A percentile compares a stretch with the other conserved stretches of the same genome.
These are phyloP conservation scores for Cyclostephanos tholiformis DNA, from an alignment of 108 stramenopile genomes.

Conservation along the genomic window DNA sequence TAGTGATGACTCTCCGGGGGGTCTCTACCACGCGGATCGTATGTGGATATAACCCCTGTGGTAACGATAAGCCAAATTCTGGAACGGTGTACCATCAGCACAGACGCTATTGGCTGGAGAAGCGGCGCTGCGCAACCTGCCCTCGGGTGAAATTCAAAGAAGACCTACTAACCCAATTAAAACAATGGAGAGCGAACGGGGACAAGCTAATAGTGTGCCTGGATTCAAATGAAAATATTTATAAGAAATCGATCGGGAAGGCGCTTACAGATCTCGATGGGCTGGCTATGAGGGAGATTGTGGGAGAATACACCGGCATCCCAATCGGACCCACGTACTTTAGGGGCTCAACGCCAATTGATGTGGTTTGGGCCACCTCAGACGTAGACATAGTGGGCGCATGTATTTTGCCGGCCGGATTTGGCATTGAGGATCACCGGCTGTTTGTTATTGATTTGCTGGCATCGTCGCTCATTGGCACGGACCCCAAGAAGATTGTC, in stretches of 20 bases:
- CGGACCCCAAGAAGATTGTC: background rate
- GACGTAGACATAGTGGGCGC: background rate
- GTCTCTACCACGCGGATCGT: background rate
- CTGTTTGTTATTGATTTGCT: conserved; percentile 15
- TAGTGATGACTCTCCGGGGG: background rate
- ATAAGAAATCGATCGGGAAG: background rate
- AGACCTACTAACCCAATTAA: too few relatives aligned
- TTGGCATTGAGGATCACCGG: conserved; percentile 18
- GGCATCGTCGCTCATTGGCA: background rate
- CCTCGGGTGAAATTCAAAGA: too few relatives aligned
- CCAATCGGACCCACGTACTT: conserved; percentile 2
- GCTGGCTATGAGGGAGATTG: background rate
- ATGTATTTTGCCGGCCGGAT: background rate
- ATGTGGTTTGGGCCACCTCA: conserved; percentile 2
- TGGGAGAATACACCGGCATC: background rate
- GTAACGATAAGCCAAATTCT: background rate
- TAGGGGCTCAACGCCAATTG: conserved; percentile 3
- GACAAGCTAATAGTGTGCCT: background rate
- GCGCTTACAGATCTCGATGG: background rate
- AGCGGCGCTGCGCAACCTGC: background rate
- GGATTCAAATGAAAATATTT: conserved; percentile 15
- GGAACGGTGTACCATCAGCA: background rate
- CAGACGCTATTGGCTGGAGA: background rate
- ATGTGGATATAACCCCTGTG: background rate
- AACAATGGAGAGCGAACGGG: too few relatives aligned